Conservation (phyloP, 2,329 filamentous ascomycete genomes). For the Aphanocladium album region DNA sequence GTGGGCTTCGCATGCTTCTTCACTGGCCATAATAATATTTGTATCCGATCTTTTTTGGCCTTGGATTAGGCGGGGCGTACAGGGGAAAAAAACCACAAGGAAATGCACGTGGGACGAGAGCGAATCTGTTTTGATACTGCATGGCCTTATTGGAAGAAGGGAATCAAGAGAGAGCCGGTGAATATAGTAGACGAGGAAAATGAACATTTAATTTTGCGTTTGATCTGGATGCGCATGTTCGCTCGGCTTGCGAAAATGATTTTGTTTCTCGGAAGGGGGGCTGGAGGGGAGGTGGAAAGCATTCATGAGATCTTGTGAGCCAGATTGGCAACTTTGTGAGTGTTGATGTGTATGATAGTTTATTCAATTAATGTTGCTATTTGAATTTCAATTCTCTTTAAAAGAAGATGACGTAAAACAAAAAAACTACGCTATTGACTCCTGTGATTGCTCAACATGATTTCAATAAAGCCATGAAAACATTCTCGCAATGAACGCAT, state of each 20-base stretch:
- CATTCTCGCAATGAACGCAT: not conserved
- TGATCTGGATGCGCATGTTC: slow-evolving; percentile 2
- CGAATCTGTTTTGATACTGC: not conserved
- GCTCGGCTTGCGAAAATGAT: not conserved
- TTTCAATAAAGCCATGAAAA: not conserved
- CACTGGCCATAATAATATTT: not conserved
- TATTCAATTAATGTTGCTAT: slow-evolving; percentile 14
- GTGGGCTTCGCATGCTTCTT: not conserved
- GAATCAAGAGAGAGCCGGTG: not conserved
- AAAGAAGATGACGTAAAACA: not conserved
- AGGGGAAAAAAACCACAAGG: not conserved
- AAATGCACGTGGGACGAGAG: slow-evolving; percentile 8
- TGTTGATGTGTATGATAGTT: slow-evolving; percentile 15
- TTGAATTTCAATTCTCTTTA: slow-evolving; percentile 9
- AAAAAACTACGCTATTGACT: not conserved
- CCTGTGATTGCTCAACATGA: not conserved
- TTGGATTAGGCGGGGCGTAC: not conserved
- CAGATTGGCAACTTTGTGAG: not conserved
- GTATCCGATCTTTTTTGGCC: not conserved
- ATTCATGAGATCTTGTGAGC: slow-evolving; percentile 8
- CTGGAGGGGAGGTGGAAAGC: not conserved
- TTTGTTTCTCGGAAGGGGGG: not conserved
- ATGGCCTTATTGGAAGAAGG: not conserved
- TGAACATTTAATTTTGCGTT: not conserved
- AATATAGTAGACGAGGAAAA: slow-evolving; percentile 1